These are phyloP conservation scores for Termitomyces sp. DNA, from an alignment of 768 basidiomycete species.

Conservation along the genomic window DNA sequence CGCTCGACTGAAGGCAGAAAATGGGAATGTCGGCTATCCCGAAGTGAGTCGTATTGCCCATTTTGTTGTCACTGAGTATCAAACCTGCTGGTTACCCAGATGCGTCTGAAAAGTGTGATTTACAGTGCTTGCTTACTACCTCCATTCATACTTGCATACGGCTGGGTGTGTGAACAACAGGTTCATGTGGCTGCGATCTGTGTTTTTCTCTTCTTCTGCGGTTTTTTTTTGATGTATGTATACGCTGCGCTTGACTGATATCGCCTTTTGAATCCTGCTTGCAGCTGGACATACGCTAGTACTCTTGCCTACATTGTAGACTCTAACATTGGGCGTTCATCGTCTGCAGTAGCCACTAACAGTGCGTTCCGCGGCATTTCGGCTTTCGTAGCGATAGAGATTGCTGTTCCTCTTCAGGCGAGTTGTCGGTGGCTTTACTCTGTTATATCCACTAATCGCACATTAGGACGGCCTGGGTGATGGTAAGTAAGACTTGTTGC, in stretches of 20 bases:
- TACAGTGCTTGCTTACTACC: conserved; percentile 56
- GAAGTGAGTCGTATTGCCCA: conserved; percentile 45
- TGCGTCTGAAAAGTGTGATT: conserved; percentile 64
- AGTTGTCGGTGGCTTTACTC: conserved; percentile 12
- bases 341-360: conserved; percentile 71
- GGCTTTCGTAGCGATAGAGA: conserved; percentile 66
- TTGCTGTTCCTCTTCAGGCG: conserved; percentile 70
- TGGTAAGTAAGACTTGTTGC: conserved; percentile 32
- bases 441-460: background rate
- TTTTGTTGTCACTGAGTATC: background rate
- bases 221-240: conserved; percentile 78
- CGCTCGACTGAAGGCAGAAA: conserved; percentile 28
- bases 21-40: conserved; percentile 43
- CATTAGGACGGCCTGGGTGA: conserved; percentile 64
- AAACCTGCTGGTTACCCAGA: conserved; percentile 30
- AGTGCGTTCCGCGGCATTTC: conserved; percentile 66
- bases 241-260: conserved; percentile 26
- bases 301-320: conserved; percentile 86
- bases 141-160: conserved; percentile 59
- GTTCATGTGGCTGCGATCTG: conserved; percentile 65
- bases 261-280: background rate
- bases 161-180: conserved; percentile 65
- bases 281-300: conserved; percentile 55
- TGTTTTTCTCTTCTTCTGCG: conserved; percentile 65
- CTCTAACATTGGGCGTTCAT: conserved; percentile 76